Evolutionary conservation across 257 asterid species (phyloP), one percentile per base, ranked within the genome.

Genomic region (Solanum commersonii): DNA sequence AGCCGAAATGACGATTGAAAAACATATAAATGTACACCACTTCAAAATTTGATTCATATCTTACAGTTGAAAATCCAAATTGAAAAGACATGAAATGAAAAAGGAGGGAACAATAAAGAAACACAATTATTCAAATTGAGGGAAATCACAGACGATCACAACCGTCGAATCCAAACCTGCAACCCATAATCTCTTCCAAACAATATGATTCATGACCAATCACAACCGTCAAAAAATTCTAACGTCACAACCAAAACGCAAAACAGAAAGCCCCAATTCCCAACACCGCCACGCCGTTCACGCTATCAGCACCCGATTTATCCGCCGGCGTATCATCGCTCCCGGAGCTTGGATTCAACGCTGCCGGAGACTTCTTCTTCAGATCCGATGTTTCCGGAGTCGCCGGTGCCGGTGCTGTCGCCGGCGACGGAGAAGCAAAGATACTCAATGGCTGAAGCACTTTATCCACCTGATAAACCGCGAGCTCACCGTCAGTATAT

Each of bases 371-470:
- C 14, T 91, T 44, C 88, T 88, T 83, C 91, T 92, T 95, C 93
- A 90, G 88, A 76, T 88, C 52, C 25, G 67, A 82, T 29, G 87
- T 90, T 1, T 90, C 49, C 12, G 88, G 59, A 56, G 31, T 56
- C n/a, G n/a, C 68, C 22, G 96, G 96, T 0, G 94, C 31, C 2
- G 95, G 93, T 11, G 95, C 95, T 0, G 94, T 86, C 1, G 98
- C 91, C 3, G 98, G 97, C 3, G 94, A 88, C 25, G 93, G 92
- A 16, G 98, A 23, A 5, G 95, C 99, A 35, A 96, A 96, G 37
- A 96, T 60, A 16, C 94, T 94, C 82, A 94, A 11, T 10, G 99
- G 99, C 15, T 93, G 98, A 74, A 96, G 95, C 56, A 96, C 98
- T 89, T 93, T 91, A 59, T 95, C 98, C 22, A 96, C 95, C 60